Evolutionary conservation across 2,329 filamentous ascomycete species (phyloP).

Genomic region (Nothopassalora personata): DNA sequence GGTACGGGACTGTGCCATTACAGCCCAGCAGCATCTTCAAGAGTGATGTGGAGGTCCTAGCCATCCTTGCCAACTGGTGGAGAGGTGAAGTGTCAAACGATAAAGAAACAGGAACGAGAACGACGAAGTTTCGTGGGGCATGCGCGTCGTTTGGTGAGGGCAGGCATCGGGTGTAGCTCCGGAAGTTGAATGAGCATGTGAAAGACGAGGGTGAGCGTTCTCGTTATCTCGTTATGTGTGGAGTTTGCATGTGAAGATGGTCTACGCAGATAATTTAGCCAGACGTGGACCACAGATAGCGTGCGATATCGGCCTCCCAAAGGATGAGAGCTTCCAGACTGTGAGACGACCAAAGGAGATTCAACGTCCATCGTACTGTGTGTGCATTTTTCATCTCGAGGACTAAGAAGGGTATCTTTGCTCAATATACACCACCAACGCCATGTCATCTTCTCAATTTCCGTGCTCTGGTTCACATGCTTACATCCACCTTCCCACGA

Average conservation of each 20-base stretch:
- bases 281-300: background rate
- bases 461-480: background rate
- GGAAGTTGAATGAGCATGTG: background rate
- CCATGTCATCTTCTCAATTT: background rate
- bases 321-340: background rate
- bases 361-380: background rate
- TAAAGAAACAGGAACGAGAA: background rate
- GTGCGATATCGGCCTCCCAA: too few relatives aligned
- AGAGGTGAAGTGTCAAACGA: background rate
- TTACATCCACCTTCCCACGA: conserved; percentile 50
- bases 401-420: conserved; percentile 8
- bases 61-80: background rate
- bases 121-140: background rate
- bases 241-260: background rate
- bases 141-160: background rate
- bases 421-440: background rate
- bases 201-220: background rate
- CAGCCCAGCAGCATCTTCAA: background rate
- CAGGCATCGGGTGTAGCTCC: background rate
- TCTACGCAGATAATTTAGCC: background rate
- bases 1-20: too few relatives aligned
- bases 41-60: background rate
- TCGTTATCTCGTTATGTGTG: background rate
- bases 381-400: background rate
- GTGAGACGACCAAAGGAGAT: too few relatives aligned